These are phyloP conservation scores for Cryphonectria radicalis DNA, from an alignment of 2,329 filamentous ascomycete species.

Conservation along the genomic window DNA sequence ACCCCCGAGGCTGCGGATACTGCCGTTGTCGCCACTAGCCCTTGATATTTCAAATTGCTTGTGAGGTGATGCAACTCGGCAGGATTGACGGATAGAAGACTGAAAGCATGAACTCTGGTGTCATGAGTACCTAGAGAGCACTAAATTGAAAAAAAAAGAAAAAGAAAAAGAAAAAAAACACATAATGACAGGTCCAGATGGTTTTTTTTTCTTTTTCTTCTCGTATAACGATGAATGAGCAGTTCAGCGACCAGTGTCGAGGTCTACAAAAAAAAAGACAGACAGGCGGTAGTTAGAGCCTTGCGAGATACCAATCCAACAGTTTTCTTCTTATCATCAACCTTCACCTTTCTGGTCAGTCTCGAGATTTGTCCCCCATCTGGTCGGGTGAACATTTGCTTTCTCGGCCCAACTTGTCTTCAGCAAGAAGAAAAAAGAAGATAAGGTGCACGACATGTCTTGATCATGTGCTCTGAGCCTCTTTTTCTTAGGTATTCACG, in stretches of 20 bases:
- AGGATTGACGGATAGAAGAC: neutral
- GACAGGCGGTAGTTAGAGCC: constrained; percentile 13
- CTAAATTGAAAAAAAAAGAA: neutral
- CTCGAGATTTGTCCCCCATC: neutral
- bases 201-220: neutral
- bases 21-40: constrained; percentile 13
- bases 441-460: neutral
- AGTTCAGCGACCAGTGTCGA: neutral
- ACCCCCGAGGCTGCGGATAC: neutral
- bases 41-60: constrained; percentile 4
- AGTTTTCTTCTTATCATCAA: neutral
- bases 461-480: neutral
- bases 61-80: neutral
- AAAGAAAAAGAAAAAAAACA: too few relatives aligned
- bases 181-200: neutral
- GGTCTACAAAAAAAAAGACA: neutral
- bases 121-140: neutral
- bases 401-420: neutral
- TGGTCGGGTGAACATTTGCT: neutral
- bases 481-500: neutral
- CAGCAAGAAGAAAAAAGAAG: too few relatives aligned
- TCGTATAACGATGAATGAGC: neutral
- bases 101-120: neutral
- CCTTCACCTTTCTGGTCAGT: neutral
- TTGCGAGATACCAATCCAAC: constrained; percentile 14